Percentiles rank a stretch among this genome's conserved stretches.
Conservation (phyloP, 2,329 filamentous ascomycete genomes). For the Pseudogymnoascus sp. region DNA sequence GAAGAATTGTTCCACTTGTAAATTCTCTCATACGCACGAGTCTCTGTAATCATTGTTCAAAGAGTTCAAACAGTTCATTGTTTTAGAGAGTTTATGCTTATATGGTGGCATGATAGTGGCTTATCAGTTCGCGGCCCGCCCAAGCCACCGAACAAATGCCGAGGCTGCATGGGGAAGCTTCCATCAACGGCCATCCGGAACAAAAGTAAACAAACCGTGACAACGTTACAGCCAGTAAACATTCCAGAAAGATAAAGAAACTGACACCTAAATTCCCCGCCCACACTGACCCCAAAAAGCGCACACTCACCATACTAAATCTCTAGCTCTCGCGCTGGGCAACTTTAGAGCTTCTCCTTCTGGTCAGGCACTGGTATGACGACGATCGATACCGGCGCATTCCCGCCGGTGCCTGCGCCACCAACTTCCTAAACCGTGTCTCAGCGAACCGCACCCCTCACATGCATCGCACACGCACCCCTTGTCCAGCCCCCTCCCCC, state of each 20-base stretch:
- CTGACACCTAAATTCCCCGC: background rate
- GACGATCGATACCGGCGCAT: background rate
- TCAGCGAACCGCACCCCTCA: background rate
- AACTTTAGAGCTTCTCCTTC: background rate
- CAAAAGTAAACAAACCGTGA: too few species aligned
- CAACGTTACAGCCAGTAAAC: too few species aligned
- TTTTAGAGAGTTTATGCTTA: background rate
- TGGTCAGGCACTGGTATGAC: background rate
- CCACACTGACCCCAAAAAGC: background rate
- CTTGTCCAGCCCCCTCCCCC: background rate
- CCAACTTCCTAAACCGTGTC: background rate
- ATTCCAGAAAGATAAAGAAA: too few species aligned
- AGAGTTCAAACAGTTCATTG: background rate
- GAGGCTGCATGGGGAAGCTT: too few species aligned
- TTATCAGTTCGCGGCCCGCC: too few species aligned
- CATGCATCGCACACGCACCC: background rate
- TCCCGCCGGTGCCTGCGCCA: background rate
- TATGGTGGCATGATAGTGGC: background rate
- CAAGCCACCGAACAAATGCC: too few species aligned
- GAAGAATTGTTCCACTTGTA: background rate
- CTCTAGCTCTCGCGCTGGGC: background rate
- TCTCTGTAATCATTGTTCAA: background rate
- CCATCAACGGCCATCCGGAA: too few species aligned
- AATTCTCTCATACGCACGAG: background rate
- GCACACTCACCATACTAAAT: too few species aligned